Conservation (phyloP, 2,329 filamentous ascomycete genomes). For the Xylariaceae sp. region DNA sequence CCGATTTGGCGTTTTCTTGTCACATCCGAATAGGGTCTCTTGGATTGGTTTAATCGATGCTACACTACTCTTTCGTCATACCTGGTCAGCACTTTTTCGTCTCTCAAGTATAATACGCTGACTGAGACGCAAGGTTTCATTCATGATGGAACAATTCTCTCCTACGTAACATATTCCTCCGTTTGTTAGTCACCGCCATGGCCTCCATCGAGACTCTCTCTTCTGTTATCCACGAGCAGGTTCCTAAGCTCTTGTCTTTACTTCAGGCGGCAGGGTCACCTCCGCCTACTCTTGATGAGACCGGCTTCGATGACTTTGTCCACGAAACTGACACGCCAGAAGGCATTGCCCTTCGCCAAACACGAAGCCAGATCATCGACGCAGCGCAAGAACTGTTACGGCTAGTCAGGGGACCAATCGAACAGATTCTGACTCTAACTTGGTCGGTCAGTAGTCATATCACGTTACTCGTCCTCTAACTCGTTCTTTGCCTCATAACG, state of each 20-base stretch:
- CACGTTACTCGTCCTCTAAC: neutral
- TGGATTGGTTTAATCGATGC: neutral
- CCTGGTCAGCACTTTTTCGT: neutral
- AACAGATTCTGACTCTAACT: conserved; percentile 18
- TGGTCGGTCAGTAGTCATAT: conserved; percentile 19
- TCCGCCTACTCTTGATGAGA: conserved; percentile 13
- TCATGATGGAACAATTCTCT: neutral
- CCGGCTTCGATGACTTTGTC: conserved; percentile 13
- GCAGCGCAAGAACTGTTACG: conserved; percentile 19
- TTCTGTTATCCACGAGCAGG: conserved; percentile 13
- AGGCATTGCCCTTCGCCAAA: conserved; percentile 13
- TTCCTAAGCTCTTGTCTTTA: conserved; percentile 11
- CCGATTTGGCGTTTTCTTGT: no score
- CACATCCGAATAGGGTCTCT: no score
- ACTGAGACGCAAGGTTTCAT: neutral
- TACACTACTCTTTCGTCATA: neutral
- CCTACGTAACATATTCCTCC: neutral
- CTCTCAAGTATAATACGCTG: neutral
- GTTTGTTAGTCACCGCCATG: conserved; percentile 5
- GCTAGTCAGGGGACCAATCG: conserved; percentile 18
- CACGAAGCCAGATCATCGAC: conserved; percentile 17
- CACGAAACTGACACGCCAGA: conserved; percentile 8
- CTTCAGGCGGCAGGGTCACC: conserved; percentile 12
- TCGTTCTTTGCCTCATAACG: no score
- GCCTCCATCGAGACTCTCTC: conserved; percentile 15